Evolutionary conservation across 2,329 filamentous ascomycete genomes (phyloP).

Genomic region (Ilyonectria destructans): DNA sequence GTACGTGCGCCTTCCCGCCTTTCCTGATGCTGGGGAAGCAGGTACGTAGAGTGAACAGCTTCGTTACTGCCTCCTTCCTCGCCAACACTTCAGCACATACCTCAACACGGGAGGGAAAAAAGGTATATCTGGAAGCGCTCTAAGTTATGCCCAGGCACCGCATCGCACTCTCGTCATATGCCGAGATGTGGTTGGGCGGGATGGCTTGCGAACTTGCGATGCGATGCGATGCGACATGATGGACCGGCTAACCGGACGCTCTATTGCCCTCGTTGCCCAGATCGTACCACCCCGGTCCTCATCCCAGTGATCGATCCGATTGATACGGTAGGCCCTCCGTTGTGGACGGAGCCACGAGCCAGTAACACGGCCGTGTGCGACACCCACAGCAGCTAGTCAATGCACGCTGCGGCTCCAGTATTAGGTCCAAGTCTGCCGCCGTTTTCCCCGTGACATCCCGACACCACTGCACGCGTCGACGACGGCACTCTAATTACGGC

Average conservation of each 20-base stretch:
- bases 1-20: neutral
- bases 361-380: constrained; percentile 7
- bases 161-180: constrained; percentile 11
- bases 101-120: neutral
- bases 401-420: neutral
- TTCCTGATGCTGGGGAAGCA: neutral
- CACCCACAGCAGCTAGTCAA: neutral
- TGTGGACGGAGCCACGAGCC: constrained; percentile 17
- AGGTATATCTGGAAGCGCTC: constrained; percentile 2
- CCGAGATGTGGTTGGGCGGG: constrained; percentile 16
- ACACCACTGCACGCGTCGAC: constrained; percentile 16
- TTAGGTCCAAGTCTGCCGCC: constrained; percentile 1
- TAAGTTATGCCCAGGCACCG: constrained; percentile 13
- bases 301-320: constrained; percentile 16
- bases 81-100: no score
- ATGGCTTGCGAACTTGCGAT: constrained; percentile 1
- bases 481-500: constrained; percentile 6
- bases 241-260: constrained; percentile 14
- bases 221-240: neutral
- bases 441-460: constrained; percentile 29
- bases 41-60: neutral
- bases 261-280: neutral
- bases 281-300: constrained; percentile 14
- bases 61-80: no score
- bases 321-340: constrained; percentile 28